phyloP scores from a whole-genome alignment of 805 yeast genomes.

The Saccharomycopsis schoenii region DNA sequence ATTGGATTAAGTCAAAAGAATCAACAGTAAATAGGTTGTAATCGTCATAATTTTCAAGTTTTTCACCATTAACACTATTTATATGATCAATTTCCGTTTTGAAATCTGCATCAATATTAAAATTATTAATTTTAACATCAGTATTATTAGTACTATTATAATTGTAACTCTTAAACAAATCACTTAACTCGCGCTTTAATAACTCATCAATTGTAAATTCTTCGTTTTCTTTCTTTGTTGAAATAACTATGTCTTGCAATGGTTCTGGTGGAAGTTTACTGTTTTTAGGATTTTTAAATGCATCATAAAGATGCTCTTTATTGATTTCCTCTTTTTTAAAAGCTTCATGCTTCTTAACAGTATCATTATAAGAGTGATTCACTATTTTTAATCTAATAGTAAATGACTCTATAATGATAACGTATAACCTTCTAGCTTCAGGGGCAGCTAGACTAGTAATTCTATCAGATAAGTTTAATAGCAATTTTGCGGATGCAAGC shows the following conservation, averaged over 20 bases:
- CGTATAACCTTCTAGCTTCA: slow-evolving; percentile 62
- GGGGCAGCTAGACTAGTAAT: slow-evolving; percentile 69
- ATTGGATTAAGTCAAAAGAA: slow-evolving; percentile 89
- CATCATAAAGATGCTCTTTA: slow-evolving; percentile 84
- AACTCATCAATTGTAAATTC: slow-evolving; percentile 31
- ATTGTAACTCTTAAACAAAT: slow-evolving; percentile 18
- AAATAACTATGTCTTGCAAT: slow-evolving; percentile 8
- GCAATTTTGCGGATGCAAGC: slow-evolving; percentile 88
- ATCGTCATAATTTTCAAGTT: slow-evolving; percentile 30
- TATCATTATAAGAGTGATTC: slow-evolving; percentile 59
- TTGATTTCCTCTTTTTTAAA: slow-evolving; percentile 40
- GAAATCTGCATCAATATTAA: neutral
- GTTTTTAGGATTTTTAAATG: slow-evolving; percentile 71
- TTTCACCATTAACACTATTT: too few relatives aligned
- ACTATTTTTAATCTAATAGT: slow-evolving; percentile 70
- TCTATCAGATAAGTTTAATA: slow-evolving; percentile 81
- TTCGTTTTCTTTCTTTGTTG: slow-evolving; percentile 19
- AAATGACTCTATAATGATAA: slow-evolving; percentile 80
- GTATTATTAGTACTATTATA: neutral
- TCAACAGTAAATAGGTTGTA: slow-evolving; percentile 88
- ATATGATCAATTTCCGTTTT: neutral
- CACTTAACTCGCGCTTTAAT: slow-evolving; percentile 22
- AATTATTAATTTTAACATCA: neutral
- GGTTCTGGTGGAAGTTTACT: slow-evolving; percentile 25
- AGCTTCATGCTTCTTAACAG: slow-evolving; percentile 50